A percentile compares a stretch with the other conserved stretches of the same genome.
phyloP scores from a whole-genome alignment of 352 stramenopile species.

The Vaucheria bursata region DNA sequence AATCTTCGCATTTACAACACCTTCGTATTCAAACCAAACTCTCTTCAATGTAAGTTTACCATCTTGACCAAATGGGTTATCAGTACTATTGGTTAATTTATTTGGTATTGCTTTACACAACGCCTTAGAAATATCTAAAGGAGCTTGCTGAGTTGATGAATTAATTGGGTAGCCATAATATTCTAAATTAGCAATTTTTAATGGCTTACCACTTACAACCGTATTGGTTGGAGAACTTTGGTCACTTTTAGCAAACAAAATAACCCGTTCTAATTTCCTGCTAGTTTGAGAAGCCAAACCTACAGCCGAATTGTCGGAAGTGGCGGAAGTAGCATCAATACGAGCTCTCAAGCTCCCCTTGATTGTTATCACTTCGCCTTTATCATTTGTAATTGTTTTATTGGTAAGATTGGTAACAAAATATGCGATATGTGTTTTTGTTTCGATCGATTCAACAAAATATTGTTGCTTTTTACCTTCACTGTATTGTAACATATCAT shows the following conservation, averaged over 20 bases:
- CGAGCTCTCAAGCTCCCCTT: neutral
- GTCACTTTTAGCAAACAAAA: neutral
- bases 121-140: no score
- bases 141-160: no score
- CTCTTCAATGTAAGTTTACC: neutral
- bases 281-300: no score
- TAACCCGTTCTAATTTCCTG: neutral
- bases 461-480: neutral
- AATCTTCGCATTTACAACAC: neutral
- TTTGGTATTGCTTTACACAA: no score
- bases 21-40: neutral
- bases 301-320: no score
- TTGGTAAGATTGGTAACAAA: conserved; percentile 3
- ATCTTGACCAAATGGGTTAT: neutral
- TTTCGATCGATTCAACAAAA: neutral
- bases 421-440: neutral
- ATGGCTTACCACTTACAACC: no score
- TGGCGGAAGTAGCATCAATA: neutral
- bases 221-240: no score
- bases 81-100: no score
- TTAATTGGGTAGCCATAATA: no score
- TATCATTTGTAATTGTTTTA: no score
- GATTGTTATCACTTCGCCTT: no score
- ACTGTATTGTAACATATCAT: neutral
- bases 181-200: neutral